Conservation (phyloP, 2,329 filamentous ascomycete genomes). For the Claviceps lovelessii region DNA sequence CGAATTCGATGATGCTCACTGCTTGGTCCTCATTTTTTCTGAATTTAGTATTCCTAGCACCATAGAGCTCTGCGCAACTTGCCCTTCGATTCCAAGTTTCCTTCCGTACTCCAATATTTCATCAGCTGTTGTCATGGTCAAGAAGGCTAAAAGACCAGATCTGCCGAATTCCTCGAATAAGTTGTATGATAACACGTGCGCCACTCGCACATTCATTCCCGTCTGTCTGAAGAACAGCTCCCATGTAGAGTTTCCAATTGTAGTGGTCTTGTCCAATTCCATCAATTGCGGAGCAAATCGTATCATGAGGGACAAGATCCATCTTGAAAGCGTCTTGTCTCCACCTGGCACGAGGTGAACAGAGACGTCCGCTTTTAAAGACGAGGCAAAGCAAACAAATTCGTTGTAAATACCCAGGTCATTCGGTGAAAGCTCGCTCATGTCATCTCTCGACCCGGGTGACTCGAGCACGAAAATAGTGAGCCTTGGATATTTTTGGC, state of each 20-base stretch:
- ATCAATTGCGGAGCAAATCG: constrained; percentile 22
- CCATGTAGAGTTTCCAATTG: constrained; percentile 27
- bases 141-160: constrained; percentile 17
- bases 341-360: constrained; percentile 37
- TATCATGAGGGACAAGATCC: constrained; percentile 39
- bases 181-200: constrained; percentile 18
- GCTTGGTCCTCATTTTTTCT: not conserved
- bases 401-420: constrained; percentile 33
- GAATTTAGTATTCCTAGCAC: not conserved
- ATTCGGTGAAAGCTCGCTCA: constrained; percentile 22
- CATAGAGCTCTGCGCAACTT: constrained; percentile 6
- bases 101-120: constrained; percentile 13
- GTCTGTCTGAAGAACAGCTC: constrained; percentile 20
- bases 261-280: constrained; percentile 20
- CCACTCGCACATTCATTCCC: constrained; percentile 24
- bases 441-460: constrained; percentile 26
- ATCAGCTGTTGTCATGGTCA: constrained; percentile 16
- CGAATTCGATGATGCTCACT: not conserved
- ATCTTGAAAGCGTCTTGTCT: constrained; percentile 34
- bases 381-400: constrained; percentile 34
- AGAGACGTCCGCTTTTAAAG: constrained; percentile 23
- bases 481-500: constrained; percentile 50
- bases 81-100: constrained; percentile 14
- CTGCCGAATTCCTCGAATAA: constrained; percentile 14
- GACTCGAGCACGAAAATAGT: constrained; percentile 52